Conservation (phyloP, 805 yeast species). For the Yarrowia sp. region DNA sequence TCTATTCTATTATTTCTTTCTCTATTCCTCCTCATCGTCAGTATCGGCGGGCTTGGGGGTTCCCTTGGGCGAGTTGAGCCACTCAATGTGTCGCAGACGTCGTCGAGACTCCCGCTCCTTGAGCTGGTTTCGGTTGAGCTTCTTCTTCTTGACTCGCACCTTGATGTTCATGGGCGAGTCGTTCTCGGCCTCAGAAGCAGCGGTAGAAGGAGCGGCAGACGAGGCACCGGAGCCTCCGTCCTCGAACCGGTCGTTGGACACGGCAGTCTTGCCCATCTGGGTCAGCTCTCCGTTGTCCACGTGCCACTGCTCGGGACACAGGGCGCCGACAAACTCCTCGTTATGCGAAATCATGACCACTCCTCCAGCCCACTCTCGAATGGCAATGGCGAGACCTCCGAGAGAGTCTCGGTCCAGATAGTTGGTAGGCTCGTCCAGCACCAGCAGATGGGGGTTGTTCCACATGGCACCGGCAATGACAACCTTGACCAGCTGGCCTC, state of each 20-base stretch:
- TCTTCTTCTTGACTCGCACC: slow-evolving; percentile 92
- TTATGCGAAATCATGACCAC: slow-evolving; percentile 98
- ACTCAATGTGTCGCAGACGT: slow-evolving; percentile 89
- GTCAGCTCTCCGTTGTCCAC: slow-evolving; percentile 91
- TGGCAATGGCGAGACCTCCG: slow-evolving; percentile 97
- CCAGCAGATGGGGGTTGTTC: slow-evolving; percentile 97
- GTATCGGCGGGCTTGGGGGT: slow-evolving; percentile 95
- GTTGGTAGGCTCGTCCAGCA: slow-evolving; percentile 97
- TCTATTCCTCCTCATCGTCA: slow-evolving; percentile 78
- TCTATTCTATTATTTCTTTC: slow-evolving; percentile 4
- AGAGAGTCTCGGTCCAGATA: slow-evolving; percentile 97
- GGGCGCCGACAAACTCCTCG: slow-evolving; percentile 94
- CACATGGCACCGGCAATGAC: slow-evolving; percentile 99
- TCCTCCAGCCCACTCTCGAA: slow-evolving; percentile 98
- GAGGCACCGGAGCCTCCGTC: slow-evolving; percentile 55
- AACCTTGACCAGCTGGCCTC: slow-evolving; percentile 97
- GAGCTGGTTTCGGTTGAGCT: slow-evolving; percentile 95
- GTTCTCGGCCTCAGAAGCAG: slow-evolving; percentile 56
- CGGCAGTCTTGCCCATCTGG: slow-evolving; percentile 77
- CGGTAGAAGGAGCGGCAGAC: slow-evolving; percentile 58
- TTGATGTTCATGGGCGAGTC: slow-evolving; percentile 96
- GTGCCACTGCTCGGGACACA: slow-evolving; percentile 98
- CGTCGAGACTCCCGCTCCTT: slow-evolving; percentile 91
- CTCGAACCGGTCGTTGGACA: slow-evolving; percentile 82
- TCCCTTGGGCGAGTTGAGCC: slow-evolving; percentile 97